Evolutionary conservation across 2,329 filamentous ascomycete genomes (phyloP), one percentile per base, ranked within the genome.

Genomic region (Cercospora zeae-maydis): DNA sequence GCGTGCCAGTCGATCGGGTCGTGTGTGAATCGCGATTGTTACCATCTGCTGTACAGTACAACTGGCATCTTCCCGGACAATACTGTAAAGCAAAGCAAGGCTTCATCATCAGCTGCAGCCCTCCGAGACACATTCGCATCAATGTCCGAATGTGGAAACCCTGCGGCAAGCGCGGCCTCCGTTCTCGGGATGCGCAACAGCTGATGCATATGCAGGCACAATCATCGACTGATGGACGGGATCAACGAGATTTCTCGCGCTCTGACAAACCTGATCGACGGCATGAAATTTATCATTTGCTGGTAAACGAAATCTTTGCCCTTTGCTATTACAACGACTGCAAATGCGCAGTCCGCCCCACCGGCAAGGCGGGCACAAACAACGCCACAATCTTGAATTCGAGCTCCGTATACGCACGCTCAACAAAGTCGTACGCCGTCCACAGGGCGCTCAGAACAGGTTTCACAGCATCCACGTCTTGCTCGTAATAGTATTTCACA

Each of bases 321-420:
- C 16, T 19, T 45, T 45, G 39, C 19, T 24, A 24, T 10, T 34
- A 8, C 36, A 9, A 16, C 11, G 3, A 16, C 31, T 58, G 7
- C 11, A 4, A 16, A 14, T 58, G 7, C n/a, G 24, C 42, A 14
- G 33, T 19, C 39, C 62, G 37, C n/a, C 33, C 21, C 16, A 33
- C 8, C 6, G 59, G 58, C 58, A 63, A 34, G 5, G 54, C 61
- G 39, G 63, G 61, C 39, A 42, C 5, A 37, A 64, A 54, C n/a
- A 61, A 31, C 24, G 58, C 58, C 42, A 61, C 53, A 37, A 60
- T 55, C 27, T 53, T 53, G 61, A 68, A 73, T 52, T 71, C 71
- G 36, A 72, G 45, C 58, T 72, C 70, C 4, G 70, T 68, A 58
- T 69, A 71, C 16, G 69, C 66, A 39, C 66, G 65, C 58, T 73